phyloP scores from a whole-genome alignment of 768 basidiomycete genomes.

The Dioszegia hungarica region DNA sequence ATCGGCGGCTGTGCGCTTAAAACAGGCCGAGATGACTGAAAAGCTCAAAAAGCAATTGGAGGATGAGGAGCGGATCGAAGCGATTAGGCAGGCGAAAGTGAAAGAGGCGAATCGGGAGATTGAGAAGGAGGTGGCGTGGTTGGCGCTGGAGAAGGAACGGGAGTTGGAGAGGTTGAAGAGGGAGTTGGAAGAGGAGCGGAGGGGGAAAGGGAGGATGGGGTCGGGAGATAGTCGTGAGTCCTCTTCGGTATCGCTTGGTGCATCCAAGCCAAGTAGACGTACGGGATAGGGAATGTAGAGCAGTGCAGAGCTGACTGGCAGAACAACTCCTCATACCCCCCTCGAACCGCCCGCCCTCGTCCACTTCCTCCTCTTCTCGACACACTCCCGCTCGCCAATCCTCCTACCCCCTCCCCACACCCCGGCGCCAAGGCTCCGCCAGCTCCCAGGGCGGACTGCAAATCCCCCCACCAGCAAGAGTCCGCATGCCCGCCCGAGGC shows the following conservation, averaged over 20 bases:
- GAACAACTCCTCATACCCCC: slow-evolving; percentile 13
- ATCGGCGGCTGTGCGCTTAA: slow-evolving; percentile 32
- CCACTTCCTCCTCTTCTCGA: background rate
- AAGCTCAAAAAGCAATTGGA: slow-evolving; percentile 29
- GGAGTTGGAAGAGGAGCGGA: background rate
- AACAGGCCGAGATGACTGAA: slow-evolving; percentile 32
- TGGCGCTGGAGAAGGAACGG: slow-evolving; percentile 8
- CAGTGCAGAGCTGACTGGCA: background rate
- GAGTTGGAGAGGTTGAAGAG: background rate
- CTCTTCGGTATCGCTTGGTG: too few species aligned
- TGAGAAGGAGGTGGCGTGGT: slow-evolving; percentile 9
- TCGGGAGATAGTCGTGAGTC: slow-evolving; percentile 11
- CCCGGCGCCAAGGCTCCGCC: background rate
- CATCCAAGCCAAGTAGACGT: too few species aligned
- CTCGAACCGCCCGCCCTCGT: slow-evolving; percentile 2
- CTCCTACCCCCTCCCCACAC: background rate
- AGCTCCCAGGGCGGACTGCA: background rate
- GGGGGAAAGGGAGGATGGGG: background rate
- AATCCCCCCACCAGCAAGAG: background rate
- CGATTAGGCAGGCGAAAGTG: slow-evolving; percentile 14
- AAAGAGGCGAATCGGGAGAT: slow-evolving; percentile 31
- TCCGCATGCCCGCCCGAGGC: background rate
- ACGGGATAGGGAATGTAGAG: too few species aligned
- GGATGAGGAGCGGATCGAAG: slow-evolving; percentile 23
- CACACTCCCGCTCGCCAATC: background rate